Evolutionary conservation across 2,329 filamentous ascomycete species (phyloP).

Genomic region (Fusarium sp.): DNA sequence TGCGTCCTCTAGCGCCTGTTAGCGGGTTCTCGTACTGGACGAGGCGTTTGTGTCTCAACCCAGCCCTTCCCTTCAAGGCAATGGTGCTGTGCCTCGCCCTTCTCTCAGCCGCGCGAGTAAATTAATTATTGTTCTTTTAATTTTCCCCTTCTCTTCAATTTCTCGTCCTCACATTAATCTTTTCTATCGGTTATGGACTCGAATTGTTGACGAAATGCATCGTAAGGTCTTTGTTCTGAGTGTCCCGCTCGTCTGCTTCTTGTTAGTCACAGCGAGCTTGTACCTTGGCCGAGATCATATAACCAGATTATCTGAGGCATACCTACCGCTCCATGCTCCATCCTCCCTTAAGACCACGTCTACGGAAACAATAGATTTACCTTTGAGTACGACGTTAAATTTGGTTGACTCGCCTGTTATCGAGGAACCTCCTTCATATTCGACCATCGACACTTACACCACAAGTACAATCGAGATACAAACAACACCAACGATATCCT

Average conservation of each 20-base stretch:
- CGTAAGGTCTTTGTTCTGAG: constrained; percentile 29
- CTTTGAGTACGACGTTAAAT: background rate
- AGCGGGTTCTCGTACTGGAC: background rate
- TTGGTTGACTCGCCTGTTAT: background rate
- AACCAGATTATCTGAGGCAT: constrained; percentile 25
- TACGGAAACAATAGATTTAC: background rate
- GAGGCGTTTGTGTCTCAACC: constrained; percentile 17
- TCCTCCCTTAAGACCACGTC: background rate
- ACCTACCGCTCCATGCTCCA: constrained; percentile 21
- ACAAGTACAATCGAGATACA: background rate
- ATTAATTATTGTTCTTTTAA: background rate
- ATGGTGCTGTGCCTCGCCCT: constrained; percentile 17
- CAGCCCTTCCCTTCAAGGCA: constrained; percentile 9
- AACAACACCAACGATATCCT: background rate
- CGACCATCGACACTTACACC: background rate
- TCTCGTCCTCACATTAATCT: background rate
- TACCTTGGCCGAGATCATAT: constrained; percentile 39
- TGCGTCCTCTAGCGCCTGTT: background rate
- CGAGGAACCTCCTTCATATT: background rate
- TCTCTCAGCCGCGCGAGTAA: constrained; percentile 7
- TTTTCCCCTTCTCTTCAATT: background rate
- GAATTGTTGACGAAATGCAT: constrained; percentile 30
- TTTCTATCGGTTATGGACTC: background rate
- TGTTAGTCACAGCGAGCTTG: constrained; percentile 24
- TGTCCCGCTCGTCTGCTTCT: constrained; percentile 30